Conservation (phyloP, 768 basidiomycete species). For the Sporobolomyces phaffii region DNA sequence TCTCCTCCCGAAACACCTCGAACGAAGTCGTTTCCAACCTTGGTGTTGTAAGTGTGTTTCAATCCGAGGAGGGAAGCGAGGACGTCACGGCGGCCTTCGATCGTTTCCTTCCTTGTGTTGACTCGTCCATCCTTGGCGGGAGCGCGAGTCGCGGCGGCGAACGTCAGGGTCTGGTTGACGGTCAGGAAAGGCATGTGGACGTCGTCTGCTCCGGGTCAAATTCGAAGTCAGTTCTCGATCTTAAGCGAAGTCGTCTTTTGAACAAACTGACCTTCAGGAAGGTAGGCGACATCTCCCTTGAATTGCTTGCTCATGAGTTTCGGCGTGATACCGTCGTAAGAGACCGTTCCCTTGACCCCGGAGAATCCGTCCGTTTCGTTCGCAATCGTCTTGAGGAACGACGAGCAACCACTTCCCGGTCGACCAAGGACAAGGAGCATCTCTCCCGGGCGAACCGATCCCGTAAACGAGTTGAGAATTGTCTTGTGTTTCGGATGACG, state of each 20-base stretch:
- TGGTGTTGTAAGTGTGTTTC: slow-evolving; percentile 63
- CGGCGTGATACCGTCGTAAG: slow-evolving; percentile 51
- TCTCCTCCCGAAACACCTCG: slow-evolving; percentile 53
- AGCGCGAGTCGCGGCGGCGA: slow-evolving; percentile 53
- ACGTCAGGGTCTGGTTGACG: slow-evolving; percentile 53
- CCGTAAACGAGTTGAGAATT: slow-evolving; percentile 60
- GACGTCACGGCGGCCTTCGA: slow-evolving; percentile 46
- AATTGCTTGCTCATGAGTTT: slow-evolving; percentile 51
- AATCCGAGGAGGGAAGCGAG: slow-evolving; percentile 67
- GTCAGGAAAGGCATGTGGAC: slow-evolving; percentile 41
- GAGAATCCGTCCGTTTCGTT: slow-evolving; percentile 46
- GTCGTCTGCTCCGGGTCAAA: too few relatives aligned
- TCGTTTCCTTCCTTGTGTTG: slow-evolving; percentile 47
- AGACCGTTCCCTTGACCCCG: slow-evolving; percentile 51
- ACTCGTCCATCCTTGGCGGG: slow-evolving; percentile 50
- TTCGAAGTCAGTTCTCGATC: too few relatives aligned
- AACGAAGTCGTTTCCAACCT: slow-evolving; percentile 65
- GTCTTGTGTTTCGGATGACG: slow-evolving; percentile 31
- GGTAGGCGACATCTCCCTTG: slow-evolving; percentile 70
- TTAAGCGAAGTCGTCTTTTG: too few relatives aligned
- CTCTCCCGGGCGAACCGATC: slow-evolving; percentile 62
- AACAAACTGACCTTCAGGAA: slow-evolving; percentile 49
- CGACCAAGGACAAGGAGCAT: slow-evolving; percentile 60
- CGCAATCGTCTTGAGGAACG: slow-evolving; percentile 55
- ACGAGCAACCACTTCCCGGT: slow-evolving; percentile 45